Evolutionary conservation across 345 rosid genomes (phyloP), one percentile per base, ranked within the genome.

Genomic region (Raphanus raphanistrum): DNA sequence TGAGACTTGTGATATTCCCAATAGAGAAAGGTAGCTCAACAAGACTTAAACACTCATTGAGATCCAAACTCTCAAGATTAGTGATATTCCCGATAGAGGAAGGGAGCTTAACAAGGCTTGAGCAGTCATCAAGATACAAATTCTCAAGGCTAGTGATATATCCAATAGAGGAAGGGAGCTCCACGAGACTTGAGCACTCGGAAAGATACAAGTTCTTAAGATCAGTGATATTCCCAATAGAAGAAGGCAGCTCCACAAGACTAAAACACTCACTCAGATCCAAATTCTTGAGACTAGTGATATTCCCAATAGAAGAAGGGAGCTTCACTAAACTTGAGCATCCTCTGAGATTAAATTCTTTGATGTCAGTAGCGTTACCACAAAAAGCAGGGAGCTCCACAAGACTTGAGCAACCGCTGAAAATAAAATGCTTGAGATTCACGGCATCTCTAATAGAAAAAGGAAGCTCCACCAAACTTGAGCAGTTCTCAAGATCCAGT

Each of bases 381-480:
- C 55, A 48, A 48, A 48, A 48, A 48, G 55, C 55, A 48, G 55
- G 55, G 55, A 48, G 55, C 55, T 48, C 55, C 55, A 48, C 55
- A 48, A 48, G 55, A n/a, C 21, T 48, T n/a, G 55, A 48, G 55
- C 55, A 48, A 48, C 55, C 55, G n/a, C 55, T 48, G n/a, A 48
- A 1, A 4, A 13, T 48, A 48, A n/a, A 48, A 48, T 48, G 21
- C 55, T 55, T 55, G 28, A 55, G 61, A 21, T 27, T 59, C 63
- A n/a, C 55, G 17, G 55, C 55, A 48, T 48, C 0, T n/a, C 33
- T 27, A 27, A 59, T 26, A 6, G 33, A 59, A 2, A 27, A 59
- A 4, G 33, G 63, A 0, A 59, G 15, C 3, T 59, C 33, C 63
- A 27, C 63, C 15, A 59, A 4, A 59, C 33, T 59, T 11, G 63